A percentile compares a stretch with the other conserved stretches of the same genome.
phyloP scores from a whole-genome alignment of 129 eudicot species.

The Escallonia herrerae region DNA sequence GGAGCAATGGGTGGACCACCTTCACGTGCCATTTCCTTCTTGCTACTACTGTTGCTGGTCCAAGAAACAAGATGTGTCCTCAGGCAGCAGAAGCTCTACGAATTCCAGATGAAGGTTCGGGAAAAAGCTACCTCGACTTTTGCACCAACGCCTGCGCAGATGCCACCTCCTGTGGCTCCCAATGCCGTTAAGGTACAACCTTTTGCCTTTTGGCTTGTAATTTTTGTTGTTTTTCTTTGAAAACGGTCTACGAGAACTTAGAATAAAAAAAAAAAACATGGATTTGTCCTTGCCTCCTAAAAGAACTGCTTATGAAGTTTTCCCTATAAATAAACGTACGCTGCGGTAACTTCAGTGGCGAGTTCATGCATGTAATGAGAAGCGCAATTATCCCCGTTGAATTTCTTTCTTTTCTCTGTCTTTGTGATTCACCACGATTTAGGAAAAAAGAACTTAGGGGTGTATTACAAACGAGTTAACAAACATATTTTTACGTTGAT shows the following conservation, averaged over 20 bases:
- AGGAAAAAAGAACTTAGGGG: background rate
- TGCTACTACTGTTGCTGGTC: background rate
- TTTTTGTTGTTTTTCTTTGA: background rate
- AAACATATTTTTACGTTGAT: background rate
- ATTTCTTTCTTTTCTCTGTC: no score
- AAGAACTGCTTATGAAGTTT: background rate
- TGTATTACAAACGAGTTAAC: background rate
- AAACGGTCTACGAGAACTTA: background rate
- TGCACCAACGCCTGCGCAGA: constrained; percentile 11
- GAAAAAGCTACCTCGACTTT: constrained; percentile 1
- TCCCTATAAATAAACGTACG: no score
- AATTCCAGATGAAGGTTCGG: constrained; percentile 39
- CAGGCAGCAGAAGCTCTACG: constrained; percentile 30
- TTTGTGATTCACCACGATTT: background rate
- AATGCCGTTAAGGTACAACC: constrained; percentile 19
- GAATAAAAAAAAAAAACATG: background rate
- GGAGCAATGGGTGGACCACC: no score
- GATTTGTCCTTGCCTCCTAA: background rate
- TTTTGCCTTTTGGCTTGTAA: background rate
- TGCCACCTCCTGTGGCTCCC: constrained; percentile 13
- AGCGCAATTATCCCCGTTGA: no score
- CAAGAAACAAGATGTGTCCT: constrained; percentile 23
- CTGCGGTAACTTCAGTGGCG: no score
- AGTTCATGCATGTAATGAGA: no score
- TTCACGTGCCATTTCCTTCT: no score